Conservation (phyloP, 495 filamentous ascomycete genomes). For the Penicillium alfredii region DNA sequence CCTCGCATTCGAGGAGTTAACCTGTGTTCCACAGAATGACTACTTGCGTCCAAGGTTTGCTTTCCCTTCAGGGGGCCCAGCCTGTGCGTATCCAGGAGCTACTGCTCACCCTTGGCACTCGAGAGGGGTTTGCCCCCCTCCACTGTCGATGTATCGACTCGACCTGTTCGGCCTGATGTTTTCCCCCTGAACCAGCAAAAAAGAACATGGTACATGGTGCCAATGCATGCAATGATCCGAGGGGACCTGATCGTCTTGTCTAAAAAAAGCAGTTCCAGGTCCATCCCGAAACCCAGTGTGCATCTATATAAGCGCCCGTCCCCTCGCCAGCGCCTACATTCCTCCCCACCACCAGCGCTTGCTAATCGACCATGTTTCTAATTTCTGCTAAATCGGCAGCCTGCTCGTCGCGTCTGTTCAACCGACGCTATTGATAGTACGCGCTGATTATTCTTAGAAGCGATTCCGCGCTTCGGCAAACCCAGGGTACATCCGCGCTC, state of each 20-base stretch:
- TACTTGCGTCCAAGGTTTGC: no score
- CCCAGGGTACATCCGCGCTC: no score
- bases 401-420: no score
- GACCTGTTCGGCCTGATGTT: no score
- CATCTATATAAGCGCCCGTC: conserved; percentile 16
- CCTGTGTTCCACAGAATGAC: no score
- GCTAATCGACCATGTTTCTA: no score
- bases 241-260: not conserved
- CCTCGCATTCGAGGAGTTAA: conserved; percentile 23
- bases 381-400: no score
- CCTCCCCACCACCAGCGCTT: conserved; percentile 7
- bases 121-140: no score
- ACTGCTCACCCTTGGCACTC: no score
- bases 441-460: conserved; percentile 2
- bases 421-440: conserved; percentile 1
- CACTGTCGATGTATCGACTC: conserved; percentile 18
- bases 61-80: no score
- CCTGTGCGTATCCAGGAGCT: no score
- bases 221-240: conserved; percentile 16
- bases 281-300: not conserved
- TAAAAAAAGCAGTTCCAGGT: conserved; percentile 14
- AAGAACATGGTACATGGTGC: not conserved
- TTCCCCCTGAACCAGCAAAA: no score
- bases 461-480: conserved; percentile 1
- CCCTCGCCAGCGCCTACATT: conserved; percentile 17